phyloP scores from a whole-genome alignment of 768 basidiomycete genomes.

The Leccinum imitatum region DNA sequence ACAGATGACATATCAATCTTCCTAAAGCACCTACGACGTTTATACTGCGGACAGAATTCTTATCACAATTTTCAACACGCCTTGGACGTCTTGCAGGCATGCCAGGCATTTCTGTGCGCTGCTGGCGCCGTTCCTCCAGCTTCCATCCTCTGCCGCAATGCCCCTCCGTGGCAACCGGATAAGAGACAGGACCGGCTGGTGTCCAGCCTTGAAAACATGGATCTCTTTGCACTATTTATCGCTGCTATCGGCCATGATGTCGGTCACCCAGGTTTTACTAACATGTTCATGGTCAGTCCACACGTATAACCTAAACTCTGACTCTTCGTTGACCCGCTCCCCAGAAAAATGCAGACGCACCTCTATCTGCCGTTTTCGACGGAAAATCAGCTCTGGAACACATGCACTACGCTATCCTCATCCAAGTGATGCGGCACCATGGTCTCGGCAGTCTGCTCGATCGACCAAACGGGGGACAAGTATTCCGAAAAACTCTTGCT shows the following conservation, averaged over 20 bases:
- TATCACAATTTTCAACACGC: slow-evolving; percentile 99
- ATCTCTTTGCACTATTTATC: slow-evolving; percentile 82
- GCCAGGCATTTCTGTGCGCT: slow-evolving; percentile 77
- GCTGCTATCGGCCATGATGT: slow-evolving; percentile 98
- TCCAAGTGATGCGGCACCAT: slow-evolving; percentile 77
- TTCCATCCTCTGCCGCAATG: slow-evolving; percentile 49
- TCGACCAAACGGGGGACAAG: slow-evolving; percentile 42
- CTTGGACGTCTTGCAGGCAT: slow-evolving; percentile 92
- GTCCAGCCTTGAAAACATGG: slow-evolving; percentile 55
- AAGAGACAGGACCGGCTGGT: slow-evolving; percentile 37
- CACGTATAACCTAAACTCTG: not conserved
- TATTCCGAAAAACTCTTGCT: slow-evolving; percentile 72
- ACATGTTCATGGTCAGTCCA: slow-evolving; percentile 83
- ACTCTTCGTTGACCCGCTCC: slow-evolving; percentile 5
- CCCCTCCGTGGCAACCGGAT: slow-evolving; percentile 37
- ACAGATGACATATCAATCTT: slow-evolving; percentile 75
- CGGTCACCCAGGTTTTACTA: slow-evolving; percentile 93
- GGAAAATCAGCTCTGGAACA: slow-evolving; percentile 89
- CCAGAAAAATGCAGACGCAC: slow-evolving; percentile 92
- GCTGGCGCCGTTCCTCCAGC: slow-evolving; percentile 83
- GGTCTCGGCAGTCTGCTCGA: slow-evolving; percentile 71
- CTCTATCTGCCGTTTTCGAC: slow-evolving; percentile 84
- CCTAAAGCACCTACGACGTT: slow-evolving; percentile 82
- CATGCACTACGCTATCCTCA: slow-evolving; percentile 83
- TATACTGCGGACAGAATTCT: slow-evolving; percentile 88